Evolutionary conservation across 345 rosid species (phyloP).

Genomic region (Eucalyptus marginata): DNA sequence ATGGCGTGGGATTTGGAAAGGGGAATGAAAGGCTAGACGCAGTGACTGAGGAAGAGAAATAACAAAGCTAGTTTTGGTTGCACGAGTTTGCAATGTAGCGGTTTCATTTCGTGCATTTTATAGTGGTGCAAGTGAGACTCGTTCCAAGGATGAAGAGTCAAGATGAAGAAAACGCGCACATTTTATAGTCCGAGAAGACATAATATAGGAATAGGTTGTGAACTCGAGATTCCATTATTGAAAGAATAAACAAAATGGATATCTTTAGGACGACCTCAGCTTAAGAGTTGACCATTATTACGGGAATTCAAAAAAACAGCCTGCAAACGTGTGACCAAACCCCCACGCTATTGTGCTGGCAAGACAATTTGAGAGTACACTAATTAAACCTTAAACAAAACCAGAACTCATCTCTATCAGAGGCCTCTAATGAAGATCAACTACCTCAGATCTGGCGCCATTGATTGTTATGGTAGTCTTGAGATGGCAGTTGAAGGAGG

Average conservation of each 20-base stretch:
- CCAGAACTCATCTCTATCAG: background rate
- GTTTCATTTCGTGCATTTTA: background rate
- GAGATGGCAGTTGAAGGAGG: background rate
- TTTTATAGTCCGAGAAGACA: background rate
- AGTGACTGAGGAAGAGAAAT: background rate
- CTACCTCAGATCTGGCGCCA: background rate
- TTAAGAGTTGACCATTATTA: background rate
- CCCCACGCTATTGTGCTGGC: background rate
- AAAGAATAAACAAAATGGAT: background rate
- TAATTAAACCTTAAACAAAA: background rate
- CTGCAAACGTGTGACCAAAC: background rate
- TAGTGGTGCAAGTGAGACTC: background rate
- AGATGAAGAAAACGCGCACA: background rate
- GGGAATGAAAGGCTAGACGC: background rate
- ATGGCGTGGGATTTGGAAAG: background rate
- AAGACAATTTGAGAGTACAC: background rate
- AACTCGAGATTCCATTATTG: background rate
- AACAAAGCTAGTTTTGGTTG: background rate
- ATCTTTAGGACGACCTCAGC: background rate
- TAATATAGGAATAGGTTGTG: background rate
- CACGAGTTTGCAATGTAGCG: background rate
- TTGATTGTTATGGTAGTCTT: background rate
- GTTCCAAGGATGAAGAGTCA: background rate
- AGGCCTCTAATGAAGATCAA: background rate
- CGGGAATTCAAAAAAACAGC: background rate